Percentiles rank a stretch among this genome's conserved stretches.
These are phyloP conservation scores for Mucor lusitanicus DNA, from an alignment of 371 early-diverging fungal species.

Conservation along the genomic window DNA sequence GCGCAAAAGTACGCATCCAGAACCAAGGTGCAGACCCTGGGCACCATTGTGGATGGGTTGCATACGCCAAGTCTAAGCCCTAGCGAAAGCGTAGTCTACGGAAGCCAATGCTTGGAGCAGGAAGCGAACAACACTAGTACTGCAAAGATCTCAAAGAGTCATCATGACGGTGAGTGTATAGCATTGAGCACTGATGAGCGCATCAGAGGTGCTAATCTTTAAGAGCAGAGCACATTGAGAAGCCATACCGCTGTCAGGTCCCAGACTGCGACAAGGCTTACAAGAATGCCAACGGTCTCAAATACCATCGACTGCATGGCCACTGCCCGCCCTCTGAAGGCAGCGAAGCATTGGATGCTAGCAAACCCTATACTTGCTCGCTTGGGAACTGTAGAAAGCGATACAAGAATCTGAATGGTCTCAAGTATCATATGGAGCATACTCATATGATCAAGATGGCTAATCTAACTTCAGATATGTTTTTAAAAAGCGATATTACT, in stretches of 20 bases:
- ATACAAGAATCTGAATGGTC: constrained; percentile 96
- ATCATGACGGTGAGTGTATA: not conserved
- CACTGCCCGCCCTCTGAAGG: constrained; percentile 56
- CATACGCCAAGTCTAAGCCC: constrained; percentile 14
- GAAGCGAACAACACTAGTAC: not conserved
- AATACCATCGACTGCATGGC: constrained; percentile 83
- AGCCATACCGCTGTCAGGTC: constrained; percentile 77
- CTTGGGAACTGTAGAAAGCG: constrained; percentile 81
- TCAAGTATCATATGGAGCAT: constrained; percentile 91
- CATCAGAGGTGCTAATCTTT: not conserved
- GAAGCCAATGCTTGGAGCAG: not conserved
- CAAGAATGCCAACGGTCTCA: constrained; percentile 95
- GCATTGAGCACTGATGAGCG: not conserved
- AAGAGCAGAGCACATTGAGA: constrained; percentile 30
- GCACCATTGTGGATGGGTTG: constrained; percentile 13
- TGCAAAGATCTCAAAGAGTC: not conserved
- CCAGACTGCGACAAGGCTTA: constrained; percentile 86
- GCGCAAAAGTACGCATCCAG: constrained; percentile 24
- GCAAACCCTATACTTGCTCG: constrained; percentile 83
- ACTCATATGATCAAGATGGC: constrained; percentile 19
- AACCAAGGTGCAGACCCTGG: constrained; percentile 12
- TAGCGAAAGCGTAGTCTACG: not conserved
- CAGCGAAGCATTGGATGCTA: constrained; percentile 18
- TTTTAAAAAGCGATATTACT: not conserved
- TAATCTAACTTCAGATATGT: constrained; percentile 12